Evolutionary conservation across 208 protist genomes (phyloP).

Genomic region (Leishmania tropica): DNA sequence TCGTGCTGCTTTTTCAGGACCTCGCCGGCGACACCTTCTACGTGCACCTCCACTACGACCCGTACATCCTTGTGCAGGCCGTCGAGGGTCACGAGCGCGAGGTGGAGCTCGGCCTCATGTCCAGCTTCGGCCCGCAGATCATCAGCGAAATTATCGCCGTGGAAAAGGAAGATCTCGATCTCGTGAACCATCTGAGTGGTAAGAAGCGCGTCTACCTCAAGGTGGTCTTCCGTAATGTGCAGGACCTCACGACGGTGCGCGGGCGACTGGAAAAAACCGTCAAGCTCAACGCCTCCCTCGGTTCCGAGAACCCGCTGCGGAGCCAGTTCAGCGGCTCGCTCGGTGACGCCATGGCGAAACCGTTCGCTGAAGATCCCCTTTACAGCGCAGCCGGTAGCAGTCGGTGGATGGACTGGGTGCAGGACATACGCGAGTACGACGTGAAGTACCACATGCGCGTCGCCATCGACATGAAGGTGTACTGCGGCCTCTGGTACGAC

Average conservation of each 20-base stretch:
- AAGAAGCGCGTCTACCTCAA: constrained; percentile 94
- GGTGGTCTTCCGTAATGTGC: constrained; percentile 94
- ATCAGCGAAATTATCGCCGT: constrained; percentile 84
- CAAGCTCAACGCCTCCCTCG: constrained; percentile 55
- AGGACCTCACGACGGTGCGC: constrained; percentile 93
- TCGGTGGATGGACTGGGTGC: constrained; percentile 92
- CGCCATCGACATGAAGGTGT: constrained; percentile 96
- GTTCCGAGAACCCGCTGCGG: constrained; percentile 45
- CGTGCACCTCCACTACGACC: constrained; percentile 72
- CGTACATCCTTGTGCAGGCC: constrained; percentile 78
- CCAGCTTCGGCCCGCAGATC: constrained; percentile 86
- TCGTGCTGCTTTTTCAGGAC: constrained; percentile 85
- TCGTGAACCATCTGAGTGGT: constrained; percentile 97
- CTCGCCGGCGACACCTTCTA: constrained; percentile 82
- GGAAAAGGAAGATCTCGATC: constrained; percentile 96
- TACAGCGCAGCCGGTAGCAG: constrained; percentile 26
- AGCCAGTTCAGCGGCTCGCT: constrained; percentile 67
- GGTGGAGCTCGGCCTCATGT: constrained; percentile 94
- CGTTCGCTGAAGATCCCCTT: constrained; percentile 60
- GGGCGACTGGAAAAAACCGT: constrained; percentile 80
- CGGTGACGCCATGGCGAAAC: constrained; percentile 69
- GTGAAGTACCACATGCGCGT: constrained; percentile 99
- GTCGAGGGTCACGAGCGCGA: constrained; percentile 91
- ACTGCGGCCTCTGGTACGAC: constrained; percentile 97
- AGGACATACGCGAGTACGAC: constrained; percentile 99